Conservation (phyloP, 2,329 filamentous ascomycete genomes). For the Fusarium denticulatum region DNA sequence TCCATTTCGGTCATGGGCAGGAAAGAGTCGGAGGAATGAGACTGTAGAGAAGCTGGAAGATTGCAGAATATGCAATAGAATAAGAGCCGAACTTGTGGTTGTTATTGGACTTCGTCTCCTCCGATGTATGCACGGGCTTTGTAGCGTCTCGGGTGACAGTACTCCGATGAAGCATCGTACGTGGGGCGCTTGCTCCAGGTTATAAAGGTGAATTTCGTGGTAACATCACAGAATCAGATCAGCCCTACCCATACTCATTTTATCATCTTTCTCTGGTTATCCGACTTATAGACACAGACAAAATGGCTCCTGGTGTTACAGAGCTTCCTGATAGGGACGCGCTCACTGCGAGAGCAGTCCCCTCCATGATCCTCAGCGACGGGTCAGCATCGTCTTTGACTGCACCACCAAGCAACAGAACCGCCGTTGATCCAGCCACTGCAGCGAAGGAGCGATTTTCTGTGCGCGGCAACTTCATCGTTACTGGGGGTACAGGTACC, state of each 20-base stretch:
- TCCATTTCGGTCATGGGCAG: background rate
- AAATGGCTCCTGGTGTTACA: background rate
- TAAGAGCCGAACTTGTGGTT: background rate
- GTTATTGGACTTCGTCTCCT: background rate
- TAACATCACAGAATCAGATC: accelerated
- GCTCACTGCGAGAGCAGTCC: background rate
- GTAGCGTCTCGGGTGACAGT: background rate
- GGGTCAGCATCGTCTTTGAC: background rate
- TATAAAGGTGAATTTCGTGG: background rate
- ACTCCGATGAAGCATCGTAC: background rate
- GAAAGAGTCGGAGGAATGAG: accelerated
- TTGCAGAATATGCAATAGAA: background rate
- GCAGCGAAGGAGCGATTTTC: background rate
- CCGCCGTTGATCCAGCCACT: too few relatives aligned
- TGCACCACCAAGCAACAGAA: background rate
- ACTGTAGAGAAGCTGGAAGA: accelerated
- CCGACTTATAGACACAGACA: too few relatives aligned
- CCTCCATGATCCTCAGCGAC: background rate
- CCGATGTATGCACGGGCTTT: background rate
- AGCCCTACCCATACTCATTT: too few relatives aligned
- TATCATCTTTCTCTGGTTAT: too few relatives aligned
- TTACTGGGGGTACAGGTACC: background rate
- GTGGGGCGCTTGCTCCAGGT: background rate
- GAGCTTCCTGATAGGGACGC: background rate
- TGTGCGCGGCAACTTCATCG: background rate